Evolutionary conservation across 1,139 yeast genomes (phyloP).

Genomic region (Kurtzmaniella quercitrusa): DNA sequence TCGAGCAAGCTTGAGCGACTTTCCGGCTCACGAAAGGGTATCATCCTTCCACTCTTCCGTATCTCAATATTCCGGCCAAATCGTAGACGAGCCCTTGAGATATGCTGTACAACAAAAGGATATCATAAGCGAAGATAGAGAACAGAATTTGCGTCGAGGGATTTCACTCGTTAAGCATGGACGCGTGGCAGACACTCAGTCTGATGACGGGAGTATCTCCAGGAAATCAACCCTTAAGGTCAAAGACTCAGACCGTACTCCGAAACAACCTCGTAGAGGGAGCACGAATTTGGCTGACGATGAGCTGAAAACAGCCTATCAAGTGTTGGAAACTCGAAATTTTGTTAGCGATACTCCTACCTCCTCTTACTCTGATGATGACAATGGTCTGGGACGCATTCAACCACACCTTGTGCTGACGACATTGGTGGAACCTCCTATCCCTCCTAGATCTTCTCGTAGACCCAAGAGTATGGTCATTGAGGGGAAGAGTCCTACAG

Average conservation of each 20-base stretch:
- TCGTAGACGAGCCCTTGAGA: slow-evolving; percentile 9
- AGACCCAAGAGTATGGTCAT: slow-evolving; percentile 34
- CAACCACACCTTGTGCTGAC: slow-evolving; percentile 28
- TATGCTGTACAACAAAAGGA: slow-evolving; percentile 7
- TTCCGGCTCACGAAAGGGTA: not conserved
- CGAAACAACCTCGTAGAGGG: not conserved
- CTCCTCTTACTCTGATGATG: slow-evolving; percentile 6
- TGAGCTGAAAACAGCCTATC: not conserved
- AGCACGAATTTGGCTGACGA: not conserved
- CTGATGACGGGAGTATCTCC: not conserved
- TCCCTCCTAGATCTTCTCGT: slow-evolving; percentile 41
- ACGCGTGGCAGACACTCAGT: not conserved
- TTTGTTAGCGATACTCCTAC: slow-evolving; percentile 4
- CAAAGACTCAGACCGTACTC: not conserved
- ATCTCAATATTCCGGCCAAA: slow-evolving; percentile 7
- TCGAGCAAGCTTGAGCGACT: not conserved
- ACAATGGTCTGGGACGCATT: slow-evolving; percentile 3
- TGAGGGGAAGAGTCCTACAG: slow-evolving; percentile 3
- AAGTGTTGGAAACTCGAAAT: not conserved
- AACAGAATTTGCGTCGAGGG: not conserved
- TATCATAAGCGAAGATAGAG: slow-evolving; percentile 2
- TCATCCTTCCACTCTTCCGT: slow-evolving; percentile 5
- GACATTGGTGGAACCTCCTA: slow-evolving; percentile 35
- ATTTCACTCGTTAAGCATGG: not conserved
- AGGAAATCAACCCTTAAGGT: slow-evolving; percentile 3